phyloP scores from a whole-genome alignment of 108 stramenopile genomes.

The Conticribra guillardii region DNA sequence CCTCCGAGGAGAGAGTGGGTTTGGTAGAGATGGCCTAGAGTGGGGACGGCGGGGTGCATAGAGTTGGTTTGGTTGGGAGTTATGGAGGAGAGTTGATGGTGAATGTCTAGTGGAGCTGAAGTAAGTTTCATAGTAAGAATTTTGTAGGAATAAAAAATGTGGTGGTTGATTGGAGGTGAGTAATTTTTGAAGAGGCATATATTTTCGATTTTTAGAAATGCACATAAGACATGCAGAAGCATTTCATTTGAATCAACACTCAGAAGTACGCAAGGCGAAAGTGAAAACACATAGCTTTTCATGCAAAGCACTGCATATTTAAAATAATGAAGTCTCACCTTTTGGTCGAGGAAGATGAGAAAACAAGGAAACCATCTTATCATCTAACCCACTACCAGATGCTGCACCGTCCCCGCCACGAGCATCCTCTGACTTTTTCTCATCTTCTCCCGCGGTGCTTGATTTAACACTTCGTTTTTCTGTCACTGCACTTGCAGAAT shows the following conservation, averaged over 20 bases:
- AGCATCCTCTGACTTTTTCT: slow-evolving; percentile 9
- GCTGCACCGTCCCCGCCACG: background rate
- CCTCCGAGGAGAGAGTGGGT: slow-evolving; percentile 83
- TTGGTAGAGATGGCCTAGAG: slow-evolving; percentile 85
- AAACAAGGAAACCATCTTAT: slow-evolving; percentile 77
- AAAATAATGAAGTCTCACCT: background rate
- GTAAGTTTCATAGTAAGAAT: too few species aligned
- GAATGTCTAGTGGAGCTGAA: slow-evolving; percentile 20
- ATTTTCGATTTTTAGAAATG: too few species aligned
- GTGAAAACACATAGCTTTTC: too few species aligned
- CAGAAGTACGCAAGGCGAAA: too few species aligned
- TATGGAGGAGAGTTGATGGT: slow-evolving; percentile 28
- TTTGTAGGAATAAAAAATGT: background rate
- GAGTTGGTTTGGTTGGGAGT: slow-evolving; percentile 12
- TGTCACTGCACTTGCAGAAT: background rate
- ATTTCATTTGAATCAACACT: too few species aligned
- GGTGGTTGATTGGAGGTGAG: background rate
- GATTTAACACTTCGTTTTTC: background rate
- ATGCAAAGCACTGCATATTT: too few species aligned
- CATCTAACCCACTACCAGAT: slow-evolving; percentile 9
- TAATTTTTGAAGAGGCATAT: too few species aligned
- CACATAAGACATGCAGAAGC: too few species aligned
- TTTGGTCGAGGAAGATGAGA: slow-evolving; percentile 87
- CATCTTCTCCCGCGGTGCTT: background rate
- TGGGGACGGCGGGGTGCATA: slow-evolving; percentile 87